Base-by-base conservation (phyloP, 345 rosid genomes). In the Durio zibethinus region DNA sequence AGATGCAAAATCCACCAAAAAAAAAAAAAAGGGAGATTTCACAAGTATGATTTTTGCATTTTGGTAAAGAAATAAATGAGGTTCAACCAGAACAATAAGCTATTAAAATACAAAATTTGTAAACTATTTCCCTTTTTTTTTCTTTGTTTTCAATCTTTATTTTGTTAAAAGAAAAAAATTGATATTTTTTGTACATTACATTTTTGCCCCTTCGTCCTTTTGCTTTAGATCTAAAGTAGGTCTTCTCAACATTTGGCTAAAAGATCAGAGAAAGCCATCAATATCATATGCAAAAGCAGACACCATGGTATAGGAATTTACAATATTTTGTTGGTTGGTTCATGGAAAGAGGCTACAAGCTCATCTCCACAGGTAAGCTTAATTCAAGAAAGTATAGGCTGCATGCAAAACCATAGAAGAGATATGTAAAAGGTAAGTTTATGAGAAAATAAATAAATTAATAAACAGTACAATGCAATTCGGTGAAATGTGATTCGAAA, bases 331-430 rank as follows among this genome's bases (percentile, higher is more conserved):
- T 71, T 25, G 21, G 27, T 14, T 25, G 54, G 27, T 50, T 50
- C 59, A 31, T 50, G 27, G 42, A 71, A 50, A 71, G 18, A 35
- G 20, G 73, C 83, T 88, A 92, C 86, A 81, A 84, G 87, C 90
- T 90, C 78, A 94, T 86, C 66, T 92, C 90, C 73, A 82, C 81
- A 0, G 97, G 98, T 72, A 94, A 85, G 86, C 94, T 92, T 80
- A 91, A 81, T 82, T 94, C 93, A 36, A 94, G 92, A 82, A 92
- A 84, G 83, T 92, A 92, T 68, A 94, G 84, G 84, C 97, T 94
- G 94, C 89, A 69, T 48, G 48, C 25, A 72, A 54, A 82, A 40
- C 74, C 63, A 67, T 23, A 78, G n/a, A 75, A 36, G 0, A 29
- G 18, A 21, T 21, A 25, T 7, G 52, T 45, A 16, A 12, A 60